Evolutionary conservation across 805 yeast species (phyloP).

Genomic region (Sugiyamaella qingdaonensis): DNA sequence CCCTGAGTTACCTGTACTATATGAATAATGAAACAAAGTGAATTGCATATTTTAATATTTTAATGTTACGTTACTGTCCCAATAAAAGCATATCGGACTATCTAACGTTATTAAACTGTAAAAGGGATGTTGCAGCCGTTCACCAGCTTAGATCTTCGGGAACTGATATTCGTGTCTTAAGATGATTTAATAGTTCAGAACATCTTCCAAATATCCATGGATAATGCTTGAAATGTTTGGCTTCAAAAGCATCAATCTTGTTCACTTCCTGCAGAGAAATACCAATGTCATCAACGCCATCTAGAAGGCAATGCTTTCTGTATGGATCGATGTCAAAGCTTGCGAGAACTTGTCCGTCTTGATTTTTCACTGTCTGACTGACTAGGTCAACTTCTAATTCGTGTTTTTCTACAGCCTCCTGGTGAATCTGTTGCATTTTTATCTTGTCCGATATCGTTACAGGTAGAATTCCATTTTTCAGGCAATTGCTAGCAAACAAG

Average conservation of each 20-base stretch:
- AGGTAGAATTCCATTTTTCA: conserved; percentile 91
- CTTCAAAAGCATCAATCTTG: conserved; percentile 68
- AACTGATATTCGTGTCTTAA: not conserved
- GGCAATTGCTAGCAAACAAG: conserved; percentile 93
- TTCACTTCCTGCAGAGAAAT: conserved; percentile 86
- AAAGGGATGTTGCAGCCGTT: no score
- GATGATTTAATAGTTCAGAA: not conserved
- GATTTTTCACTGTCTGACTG: conserved; percentile 68
- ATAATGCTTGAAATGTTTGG: conserved; percentile 47
- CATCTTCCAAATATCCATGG: conserved; percentile 10
- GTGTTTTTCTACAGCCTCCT: conserved; percentile 70
- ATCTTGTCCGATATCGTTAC: conserved; percentile 79
- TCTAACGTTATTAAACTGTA: not conserved
- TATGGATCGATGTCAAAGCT: conserved; percentile 85
- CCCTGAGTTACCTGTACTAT: not conserved
- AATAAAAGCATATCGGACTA: not conserved
- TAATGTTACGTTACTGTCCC: not conserved
- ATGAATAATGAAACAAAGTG: not conserved
- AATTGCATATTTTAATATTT: no score
- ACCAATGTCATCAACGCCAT: conserved; percentile 96
- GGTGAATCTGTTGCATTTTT: conserved; percentile 66
- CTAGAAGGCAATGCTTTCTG: conserved; percentile 88
- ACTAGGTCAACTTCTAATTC: conserved; percentile 77
- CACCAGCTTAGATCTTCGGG: not conserved
- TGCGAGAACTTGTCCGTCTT: conserved; percentile 67